Percentiles rank a stretch among this genome's conserved stretches.
These are phyloP conservation scores for Trifolium fragiferum DNA, from an alignment of 306 rosid species.

Conservation along the genomic window DNA sequence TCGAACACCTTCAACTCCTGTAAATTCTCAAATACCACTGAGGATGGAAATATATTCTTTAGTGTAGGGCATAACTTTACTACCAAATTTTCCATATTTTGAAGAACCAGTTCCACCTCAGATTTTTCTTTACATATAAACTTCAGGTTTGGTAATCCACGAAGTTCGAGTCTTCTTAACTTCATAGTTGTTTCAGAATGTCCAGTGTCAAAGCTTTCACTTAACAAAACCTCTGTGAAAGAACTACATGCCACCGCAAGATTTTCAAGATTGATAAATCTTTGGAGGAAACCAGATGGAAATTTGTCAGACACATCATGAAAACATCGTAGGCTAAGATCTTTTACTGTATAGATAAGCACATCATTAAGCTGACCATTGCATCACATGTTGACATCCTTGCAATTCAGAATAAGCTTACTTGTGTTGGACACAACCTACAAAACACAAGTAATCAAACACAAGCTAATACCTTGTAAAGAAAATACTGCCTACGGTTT, in stretches of 20 bases:
- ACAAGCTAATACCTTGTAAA: not conserved
- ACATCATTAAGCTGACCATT: not conserved
- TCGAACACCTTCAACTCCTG: accelerated
- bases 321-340: not conserved
- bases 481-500: no score
- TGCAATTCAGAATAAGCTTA: not conserved
- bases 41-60: not conserved
- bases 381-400: not conserved
- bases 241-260: not conserved
- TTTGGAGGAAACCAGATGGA: not conserved
- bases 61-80: not conserved
- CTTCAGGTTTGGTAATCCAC: not conserved
- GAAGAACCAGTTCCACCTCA: not conserved
- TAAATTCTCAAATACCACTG: not conserved
- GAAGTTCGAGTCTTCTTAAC: not conserved
- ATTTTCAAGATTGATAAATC: not conserved
- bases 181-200: not conserved
- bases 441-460: not conserved
- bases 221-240: not conserved
- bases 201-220: not conserved
- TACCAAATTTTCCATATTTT: no score
- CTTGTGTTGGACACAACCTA: not conserved
- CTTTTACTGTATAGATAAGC: not conserved
- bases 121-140: not conserved
- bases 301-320: not conserved